Evolutionary conservation across 2,329 filamentous ascomycete genomes (phyloP), one percentile per base, ranked within the genome.

Genomic region (Mycocentrospora acerina): DNA sequence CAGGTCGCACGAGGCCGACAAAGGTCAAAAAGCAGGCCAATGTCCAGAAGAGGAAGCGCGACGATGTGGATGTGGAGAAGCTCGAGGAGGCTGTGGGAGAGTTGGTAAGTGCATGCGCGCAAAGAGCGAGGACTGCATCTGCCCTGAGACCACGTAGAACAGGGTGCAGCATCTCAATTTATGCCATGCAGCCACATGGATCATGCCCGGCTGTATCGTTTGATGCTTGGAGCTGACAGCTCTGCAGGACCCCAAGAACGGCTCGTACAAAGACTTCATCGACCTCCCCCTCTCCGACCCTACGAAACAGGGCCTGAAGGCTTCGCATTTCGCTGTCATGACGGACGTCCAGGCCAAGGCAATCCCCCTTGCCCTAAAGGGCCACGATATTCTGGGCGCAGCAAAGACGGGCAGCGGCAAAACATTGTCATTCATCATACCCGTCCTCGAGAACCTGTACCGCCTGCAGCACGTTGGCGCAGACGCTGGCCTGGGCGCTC

Each of bases 321-420:
- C 86, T 27, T 90, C 88, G 10, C 90, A 97, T 67, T 98, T 91
- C 73, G 87, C 90, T 60, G 83, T 81, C 32, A 76, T 96, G 52
- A 98, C 93, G 46, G 90, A 95, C 51, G 88, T 98, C 57, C 93
- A 98, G 72, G 79, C 85, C 32, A 85, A 85, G 60, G 90, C 90
- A n/a, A 85, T 98, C 43, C 90, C 88, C 5, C 77, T 90, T 44
- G 90, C 88, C 7, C 78, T 98, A 48, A 87, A 94, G 67, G 88
- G 88, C 40, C 75, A 76, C 42, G 93, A 98, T 66, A 87, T 98
- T 27, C 82, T 98, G 27, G 93, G 90, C 28, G 93, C 93, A 4
- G 93, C 93, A 27, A 96, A 95, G 71, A 97, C 91, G 0, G 91
- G 91, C 35, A 94, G 88, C 62, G 91, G 91, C 60, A 97, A 97